Percentiles rank a stretch among this genome's conserved stretches.
These are phyloP conservation scores for Schizochytrium sp. DNA, from an alignment of 108 stramenopile species.

Conservation along the genomic window DNA sequence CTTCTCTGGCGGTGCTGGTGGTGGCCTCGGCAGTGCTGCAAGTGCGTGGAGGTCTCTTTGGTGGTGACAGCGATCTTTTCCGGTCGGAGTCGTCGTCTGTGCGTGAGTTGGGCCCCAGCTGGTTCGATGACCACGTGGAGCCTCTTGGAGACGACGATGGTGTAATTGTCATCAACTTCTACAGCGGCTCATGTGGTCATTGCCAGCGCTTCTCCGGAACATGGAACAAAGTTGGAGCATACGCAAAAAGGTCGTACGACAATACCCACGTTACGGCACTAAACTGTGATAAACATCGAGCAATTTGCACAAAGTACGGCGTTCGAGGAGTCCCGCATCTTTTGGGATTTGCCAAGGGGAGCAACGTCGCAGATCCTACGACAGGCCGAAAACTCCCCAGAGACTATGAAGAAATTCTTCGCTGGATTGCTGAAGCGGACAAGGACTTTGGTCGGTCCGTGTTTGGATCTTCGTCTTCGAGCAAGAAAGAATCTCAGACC, in stretches of 20 bases:
- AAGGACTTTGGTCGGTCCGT: constrained; percentile 3
- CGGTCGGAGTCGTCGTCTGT: background rate
- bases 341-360: constrained; percentile 1
- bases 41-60: background rate
- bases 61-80: background rate
- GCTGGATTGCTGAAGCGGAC: background rate
- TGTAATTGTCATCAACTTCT: constrained; percentile 37
- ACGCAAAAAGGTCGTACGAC: background rate
- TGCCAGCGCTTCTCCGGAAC: constrained; percentile 16
- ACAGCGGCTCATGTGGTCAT: constrained; percentile 21
- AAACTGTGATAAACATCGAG: background rate
- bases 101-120: background rate
- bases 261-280: background rate
- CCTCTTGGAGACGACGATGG: background rate
- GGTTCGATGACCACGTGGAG: background rate
- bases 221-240: background rate
- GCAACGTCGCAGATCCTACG: background rate
- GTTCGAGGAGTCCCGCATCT: background rate
- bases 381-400: background rate
- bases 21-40: background rate
- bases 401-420: background rate
- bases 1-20: too few species aligned
- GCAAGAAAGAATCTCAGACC: too few species aligned
- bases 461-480: background rate
- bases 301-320: background rate